Base-by-base conservation (phyloP, 2,329 filamentous ascomycete genomes). In the Colletotrichum spaethianum region DNA sequence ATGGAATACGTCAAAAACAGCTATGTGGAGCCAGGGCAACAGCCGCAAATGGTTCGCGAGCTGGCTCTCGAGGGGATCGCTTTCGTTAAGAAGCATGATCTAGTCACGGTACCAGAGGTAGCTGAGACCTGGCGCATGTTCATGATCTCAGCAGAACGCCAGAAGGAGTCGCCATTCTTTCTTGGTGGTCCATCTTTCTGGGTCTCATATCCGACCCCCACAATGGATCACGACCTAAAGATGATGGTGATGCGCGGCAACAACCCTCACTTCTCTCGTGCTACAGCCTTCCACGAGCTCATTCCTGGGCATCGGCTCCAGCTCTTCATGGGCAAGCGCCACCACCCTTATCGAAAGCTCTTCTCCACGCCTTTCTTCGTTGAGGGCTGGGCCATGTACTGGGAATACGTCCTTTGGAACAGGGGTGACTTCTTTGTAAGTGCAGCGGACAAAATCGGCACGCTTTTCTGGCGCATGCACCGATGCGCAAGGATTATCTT, bases 391-490 rank as follows among this genome's bases (percentile, higher is more conserved):
- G 86, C 89, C 12, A 83, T 90, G 74, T 91, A 91, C 77, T 91
- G 89, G 89, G 89, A 91, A 79, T 82, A 90, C 75, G 77, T 89
- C 23, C 81, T 91, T 20, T 91, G 88, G 88, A 79, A 87, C 52
- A 82, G 86, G 36, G 83, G 83, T 38, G 83, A 86, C 74, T 91
- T 90, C 75, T 84, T 86, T 67, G 80, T 81, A 4, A 82, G 82
- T 0, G 82, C 88, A 0, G 85, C 88, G 70, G 86, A 90, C 73
- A 83, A 83, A 48, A 83, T 91, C 28, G 89, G 89, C 0, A 88
- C 89, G 73, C 79, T 91, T 9, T 91, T 90, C 77, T 91, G 89
- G 89, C 84, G 88, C 18, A 90, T 91, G 86, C 89, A 91, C 77
- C 86, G 89, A 36, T 90, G 89, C 74, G 86, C 86, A 7, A 85